Conservation (phyloP, 2,329 filamentous ascomycete species). For the Xylaria sp. region DNA sequence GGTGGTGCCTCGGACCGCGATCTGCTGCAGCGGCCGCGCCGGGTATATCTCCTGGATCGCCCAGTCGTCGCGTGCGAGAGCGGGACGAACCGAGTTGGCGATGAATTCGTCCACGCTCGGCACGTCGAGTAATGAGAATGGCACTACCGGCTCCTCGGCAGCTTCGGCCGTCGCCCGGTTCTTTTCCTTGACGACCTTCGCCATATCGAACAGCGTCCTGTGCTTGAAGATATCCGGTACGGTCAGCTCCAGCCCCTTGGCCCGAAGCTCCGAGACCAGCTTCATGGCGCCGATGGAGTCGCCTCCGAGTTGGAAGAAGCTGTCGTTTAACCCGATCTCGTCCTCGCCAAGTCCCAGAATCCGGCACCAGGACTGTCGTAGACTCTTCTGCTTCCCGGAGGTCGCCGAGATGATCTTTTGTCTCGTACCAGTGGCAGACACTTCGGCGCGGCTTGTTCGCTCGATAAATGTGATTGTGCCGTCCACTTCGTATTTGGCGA, state of each 20-base stretch:
- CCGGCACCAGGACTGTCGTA: constrained; percentile 52
- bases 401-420: constrained; percentile 42
- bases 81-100: constrained; percentile 51
- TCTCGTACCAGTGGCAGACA: constrained; percentile 14
- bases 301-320: constrained; percentile 63
- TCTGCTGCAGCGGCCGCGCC: constrained; percentile 59
- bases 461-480: constrained; percentile 37
- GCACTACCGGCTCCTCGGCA: constrained; percentile 36
- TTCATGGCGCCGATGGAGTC: constrained; percentile 66
- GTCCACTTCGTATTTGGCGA: constrained; percentile 43
- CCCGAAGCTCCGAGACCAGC: constrained; percentile 57
- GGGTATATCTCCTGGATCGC: constrained; percentile 60
- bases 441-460: constrained; percentile 15
- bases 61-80: constrained; percentile 54
- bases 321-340: constrained; percentile 56
- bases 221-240: constrained; percentile 60
- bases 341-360: constrained; percentile 49
- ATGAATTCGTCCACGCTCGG: constrained; percentile 48
- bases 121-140: constrained; percentile 54
- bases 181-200: constrained; percentile 49
- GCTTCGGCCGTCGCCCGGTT: constrained; percentile 16
- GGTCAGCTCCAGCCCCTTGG: constrained; percentile 50
- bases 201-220: constrained; percentile 55
- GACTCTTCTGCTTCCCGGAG: constrained; percentile 46
- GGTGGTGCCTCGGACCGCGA: constrained; percentile 62